Evolutionary conservation across 2,329 filamentous ascomycete genomes (phyloP), one percentile per base, ranked within the genome.

Genomic region (Nigrograna mackinnonii): DNA sequence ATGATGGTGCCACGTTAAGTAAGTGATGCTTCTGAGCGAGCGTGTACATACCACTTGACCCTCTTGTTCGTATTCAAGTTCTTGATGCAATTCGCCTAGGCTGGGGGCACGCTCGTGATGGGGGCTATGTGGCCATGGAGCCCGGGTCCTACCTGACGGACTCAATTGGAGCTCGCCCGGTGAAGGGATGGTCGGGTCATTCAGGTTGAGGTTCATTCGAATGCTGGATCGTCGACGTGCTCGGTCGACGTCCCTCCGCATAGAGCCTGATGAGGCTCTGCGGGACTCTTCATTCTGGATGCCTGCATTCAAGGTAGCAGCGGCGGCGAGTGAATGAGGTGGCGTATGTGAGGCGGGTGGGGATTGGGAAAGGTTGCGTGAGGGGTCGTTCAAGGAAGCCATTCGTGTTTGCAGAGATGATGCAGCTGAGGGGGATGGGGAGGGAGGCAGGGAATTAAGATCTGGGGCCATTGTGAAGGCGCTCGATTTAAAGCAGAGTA

Each of bases 11-110:
- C 9, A 33, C 18, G 16, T 12, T 9, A 28, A 28, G n/a, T 28
- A n/a, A 28, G 24, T 28, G 24, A 9, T 9, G 9, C n/a, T 9
- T 28, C 24, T 28, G 24, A 9, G 24, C n/a, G 9, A 9, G 24
- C 28, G 6, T 13, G 5, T 14, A 69, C 80, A 37, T 72, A 86
- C 83, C 50, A 91, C 87, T 68, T 90, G 86, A 18, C 83, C 85
- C 60, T 91, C 87, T 63, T 90, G 86, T 69, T 91, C 87, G 39
- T 84, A 86, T 66, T 91, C 87, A 2, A 91, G 75, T 67, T 90
- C 85, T 62, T 91, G 87, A 54, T 91, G 86, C 31, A 91, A 79
- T 66, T 90, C 86, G 14, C 87, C 87, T 48, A 91, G 67, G 61
- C 86, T 90, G 2, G 86, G 86, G 1, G 84, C 72, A 36, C 87